Percentiles rank a stretch among this genome's conserved stretches.
Conservation (phyloP, 495 filamentous ascomycete genomes). For the Lasiosphaeris hirsuta region DNA sequence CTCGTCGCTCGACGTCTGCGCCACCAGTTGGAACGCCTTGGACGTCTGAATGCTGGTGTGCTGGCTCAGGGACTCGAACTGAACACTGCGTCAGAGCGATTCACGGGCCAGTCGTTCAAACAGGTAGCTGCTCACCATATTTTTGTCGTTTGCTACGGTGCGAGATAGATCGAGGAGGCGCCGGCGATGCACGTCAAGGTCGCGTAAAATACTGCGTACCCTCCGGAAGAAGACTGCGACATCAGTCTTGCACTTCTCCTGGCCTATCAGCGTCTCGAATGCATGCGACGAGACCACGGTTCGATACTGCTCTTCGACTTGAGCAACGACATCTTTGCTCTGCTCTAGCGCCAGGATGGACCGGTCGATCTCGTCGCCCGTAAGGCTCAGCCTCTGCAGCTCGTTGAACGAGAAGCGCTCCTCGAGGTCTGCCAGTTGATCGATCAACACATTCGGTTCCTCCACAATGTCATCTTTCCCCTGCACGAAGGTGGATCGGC, state of each 20-base stretch:
- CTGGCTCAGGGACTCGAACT: slow-evolving; percentile 82
- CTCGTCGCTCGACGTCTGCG: slow-evolving; percentile 34
- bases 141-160: slow-evolving; percentile 1
- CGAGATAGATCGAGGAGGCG: slow-evolving; percentile 1
- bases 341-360: slow-evolving; percentile 32
- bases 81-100: neutral
- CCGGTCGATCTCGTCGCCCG: slow-evolving; percentile 40
- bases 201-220: neutral
- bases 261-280: slow-evolving; percentile 3
- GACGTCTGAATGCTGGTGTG: slow-evolving; percentile 73
- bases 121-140: neutral
- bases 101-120: neutral
- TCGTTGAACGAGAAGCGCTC: slow-evolving; percentile 34
- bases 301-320: slow-evolving; percentile 29
- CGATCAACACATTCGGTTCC: slow-evolving; percentile 1
- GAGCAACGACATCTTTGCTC: slow-evolving; percentile 35
- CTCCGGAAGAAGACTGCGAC: slow-evolving; percentile 8
- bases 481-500: neutral
- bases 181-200: slow-evolving; percentile 8
- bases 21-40: slow-evolving; percentile 60
- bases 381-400: slow-evolving; percentile 37
- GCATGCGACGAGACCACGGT: slow-evolving; percentile 3
- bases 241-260: slow-evolving; percentile 4
- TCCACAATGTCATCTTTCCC: neutral
- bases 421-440: slow-evolving; percentile 17